Evolutionary conservation across 1,139 yeast species (phyloP).

Genomic region (Magnusiomyces suaveolens): DNA sequence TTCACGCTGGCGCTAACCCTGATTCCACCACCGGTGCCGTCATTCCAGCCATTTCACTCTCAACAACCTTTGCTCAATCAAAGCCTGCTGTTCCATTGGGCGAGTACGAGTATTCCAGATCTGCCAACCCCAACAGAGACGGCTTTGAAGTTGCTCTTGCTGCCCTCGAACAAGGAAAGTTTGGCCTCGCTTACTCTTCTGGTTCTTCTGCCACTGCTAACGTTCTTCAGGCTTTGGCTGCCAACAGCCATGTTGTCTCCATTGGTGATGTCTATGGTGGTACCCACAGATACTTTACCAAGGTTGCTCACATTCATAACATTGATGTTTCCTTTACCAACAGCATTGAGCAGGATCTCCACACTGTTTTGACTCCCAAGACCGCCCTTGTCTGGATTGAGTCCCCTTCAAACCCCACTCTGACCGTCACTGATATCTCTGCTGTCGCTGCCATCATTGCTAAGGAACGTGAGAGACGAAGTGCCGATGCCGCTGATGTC

Average conservation of each 20-base stretch:
- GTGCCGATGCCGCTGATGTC: slow-evolving; percentile 31
- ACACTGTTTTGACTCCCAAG: slow-evolving; percentile 45
- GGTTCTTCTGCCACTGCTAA: slow-evolving; percentile 85
- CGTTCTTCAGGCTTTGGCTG: slow-evolving; percentile 62
- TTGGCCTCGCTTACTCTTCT: slow-evolving; percentile 72
- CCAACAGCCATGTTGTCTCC: slow-evolving; percentile 65
- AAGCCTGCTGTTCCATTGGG: slow-evolving; percentile 74
- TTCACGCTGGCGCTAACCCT: slow-evolving; percentile 71
- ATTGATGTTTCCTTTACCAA: slow-evolving; percentile 61
- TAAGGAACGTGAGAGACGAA: slow-evolving; percentile 36
- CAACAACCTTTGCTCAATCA: slow-evolving; percentile 78
- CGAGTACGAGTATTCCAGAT: slow-evolving; percentile 74
- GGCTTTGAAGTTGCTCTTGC: slow-evolving; percentile 76
- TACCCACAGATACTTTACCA: slow-evolving; percentile 82
- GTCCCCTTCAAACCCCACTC: slow-evolving; percentile 82
- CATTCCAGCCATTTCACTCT: slow-evolving; percentile 72
- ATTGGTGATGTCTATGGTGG: slow-evolving; percentile 92
- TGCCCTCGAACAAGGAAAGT: slow-evolving; percentile 64
- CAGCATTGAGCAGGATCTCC: slow-evolving; percentile 52
- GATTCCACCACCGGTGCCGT: slow-evolving; percentile 80
- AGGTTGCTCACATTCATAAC: slow-evolving; percentile 75
- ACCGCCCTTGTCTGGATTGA: slow-evolving; percentile 80
- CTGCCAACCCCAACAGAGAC: slow-evolving; percentile 82
- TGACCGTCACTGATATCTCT: slow-evolving; percentile 62
- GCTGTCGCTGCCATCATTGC: slow-evolving; percentile 47